Evolutionary conservation across 139 green algal genomes (phyloP).

Genomic region (Yamagishiella unicocca): DNA sequence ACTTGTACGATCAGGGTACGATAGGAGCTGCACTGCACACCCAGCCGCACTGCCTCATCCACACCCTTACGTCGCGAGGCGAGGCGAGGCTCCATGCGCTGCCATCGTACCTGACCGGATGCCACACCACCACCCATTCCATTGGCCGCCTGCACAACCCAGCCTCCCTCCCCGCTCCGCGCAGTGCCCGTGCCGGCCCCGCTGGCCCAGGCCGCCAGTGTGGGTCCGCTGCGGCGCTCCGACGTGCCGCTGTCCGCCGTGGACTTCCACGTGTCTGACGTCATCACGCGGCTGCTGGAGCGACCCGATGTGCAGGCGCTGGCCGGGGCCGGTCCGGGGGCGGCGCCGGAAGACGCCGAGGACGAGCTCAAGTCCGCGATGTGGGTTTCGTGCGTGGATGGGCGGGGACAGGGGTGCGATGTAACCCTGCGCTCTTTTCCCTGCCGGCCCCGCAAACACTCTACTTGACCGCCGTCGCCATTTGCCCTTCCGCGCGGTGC

Average conservation of each 20-base stretch:
- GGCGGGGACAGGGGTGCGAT: too few species aligned
- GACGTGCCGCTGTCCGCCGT: conserved; percentile 68
- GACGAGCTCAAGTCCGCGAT: conserved; percentile 35
- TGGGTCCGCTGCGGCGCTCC: conserved; percentile 44
- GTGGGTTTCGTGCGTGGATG: conserved; percentile 22
- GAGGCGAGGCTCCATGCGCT: too few species aligned
- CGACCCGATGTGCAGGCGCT: conserved; percentile 40
- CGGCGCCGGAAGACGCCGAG: conserved; percentile 15
- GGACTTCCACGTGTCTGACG: conserved; percentile 69
- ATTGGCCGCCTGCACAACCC: too few species aligned
- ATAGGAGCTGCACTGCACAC: too few species aligned
- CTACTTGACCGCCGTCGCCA: too few species aligned
- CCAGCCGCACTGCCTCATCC: not conserved
- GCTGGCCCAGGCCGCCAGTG: not conserved
- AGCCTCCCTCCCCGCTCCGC: not conserved
- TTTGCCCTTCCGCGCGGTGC: too few species aligned
- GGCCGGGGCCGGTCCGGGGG: not conserved
- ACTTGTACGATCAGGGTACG: conserved; percentile 38
- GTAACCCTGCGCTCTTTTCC: too few species aligned
- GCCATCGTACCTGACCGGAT: too few species aligned
- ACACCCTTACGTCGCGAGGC: not conserved
- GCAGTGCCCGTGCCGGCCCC: conserved; percentile 22
- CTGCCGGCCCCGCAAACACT: too few species aligned
- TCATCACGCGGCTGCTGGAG: conserved; percentile 52
- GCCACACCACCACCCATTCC: too few species aligned